phyloP scores from a whole-genome alignment of 805 yeast genomes.

The Candida saitoana region DNA sequence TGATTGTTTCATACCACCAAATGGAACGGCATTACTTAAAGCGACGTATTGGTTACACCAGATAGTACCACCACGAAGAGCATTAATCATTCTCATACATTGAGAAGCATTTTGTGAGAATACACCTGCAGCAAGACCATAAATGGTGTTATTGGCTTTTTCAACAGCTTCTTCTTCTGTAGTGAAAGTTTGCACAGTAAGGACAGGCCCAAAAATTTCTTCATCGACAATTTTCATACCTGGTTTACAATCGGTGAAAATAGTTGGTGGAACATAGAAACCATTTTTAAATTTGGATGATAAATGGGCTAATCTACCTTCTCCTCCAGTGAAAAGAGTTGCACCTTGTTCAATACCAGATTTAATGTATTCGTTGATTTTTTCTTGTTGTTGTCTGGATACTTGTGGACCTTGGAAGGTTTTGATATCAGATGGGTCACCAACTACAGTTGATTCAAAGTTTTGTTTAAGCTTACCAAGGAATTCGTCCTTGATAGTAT shows the following conservation, averaged over 20 bases:
- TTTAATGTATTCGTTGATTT: constrained; percentile 35
- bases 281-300: constrained; percentile 14
- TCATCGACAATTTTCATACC: constrained; percentile 40
- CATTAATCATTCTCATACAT: constrained; percentile 2
- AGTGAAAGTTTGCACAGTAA: constrained; percentile 38
- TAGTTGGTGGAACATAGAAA: constrained; percentile 41
- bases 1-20: constrained; percentile 30
- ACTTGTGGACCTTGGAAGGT: constrained; percentile 51
- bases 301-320: constrained; percentile 14
- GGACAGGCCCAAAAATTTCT: constrained; percentile 49
- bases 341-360: constrained; percentile 52
- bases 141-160: constrained; percentile 39
- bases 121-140: constrained; percentile 46
- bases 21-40: constrained; percentile 50
- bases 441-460: constrained; percentile 32
- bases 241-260: constrained; percentile 39
- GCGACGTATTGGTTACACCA: constrained; percentile 68
- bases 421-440: constrained; percentile 37
- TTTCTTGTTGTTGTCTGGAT: constrained; percentile 44
- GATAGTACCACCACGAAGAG: constrained; percentile 59
- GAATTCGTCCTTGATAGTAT: constrained; percentile 36
- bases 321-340: constrained; percentile 40
- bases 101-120: constrained; percentile 29
- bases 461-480: constrained; percentile 29
- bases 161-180: constrained; percentile 40